Evolutionary conservation across 1,284 basidiomycete species (phyloP).

Genomic region (Microbotryomycetes sp.): DNA sequence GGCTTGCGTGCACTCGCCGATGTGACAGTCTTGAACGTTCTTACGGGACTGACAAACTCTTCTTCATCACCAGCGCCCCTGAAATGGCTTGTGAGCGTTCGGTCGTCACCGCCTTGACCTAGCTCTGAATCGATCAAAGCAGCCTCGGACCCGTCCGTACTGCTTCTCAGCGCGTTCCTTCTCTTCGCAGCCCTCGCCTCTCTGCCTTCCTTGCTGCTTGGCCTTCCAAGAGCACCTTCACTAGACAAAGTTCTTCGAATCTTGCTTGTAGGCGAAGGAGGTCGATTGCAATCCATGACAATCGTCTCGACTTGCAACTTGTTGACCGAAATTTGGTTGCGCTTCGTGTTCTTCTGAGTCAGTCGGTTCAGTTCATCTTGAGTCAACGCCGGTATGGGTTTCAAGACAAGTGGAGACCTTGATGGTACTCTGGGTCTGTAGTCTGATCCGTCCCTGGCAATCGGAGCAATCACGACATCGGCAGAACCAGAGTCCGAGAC

Average conservation of each 20-base stretch:
- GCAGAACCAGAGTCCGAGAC: background rate
- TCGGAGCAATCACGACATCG: background rate
- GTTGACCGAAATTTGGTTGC: constrained; percentile 30
- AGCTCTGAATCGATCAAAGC: constrained; percentile 6
- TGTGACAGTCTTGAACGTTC: background rate
- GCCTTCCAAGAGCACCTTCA: background rate
- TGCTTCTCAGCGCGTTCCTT: constrained; percentile 22
- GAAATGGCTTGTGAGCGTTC: constrained; percentile 15
- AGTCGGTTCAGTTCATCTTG: constrained; percentile 24
- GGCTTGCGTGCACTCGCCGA: constrained; percentile 1
- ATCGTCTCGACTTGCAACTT: constrained; percentile 26
- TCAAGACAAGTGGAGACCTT: background rate
- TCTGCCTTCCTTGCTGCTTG: constrained; percentile 9
- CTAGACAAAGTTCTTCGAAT: constrained; percentile 24
- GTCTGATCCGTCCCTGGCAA: background rate
- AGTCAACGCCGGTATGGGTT: constrained; percentile 21
- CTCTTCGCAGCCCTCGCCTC: constrained; percentile 27
- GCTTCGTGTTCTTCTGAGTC: constrained; percentile 31
- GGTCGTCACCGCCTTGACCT: background rate
- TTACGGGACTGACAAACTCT: constrained; percentile 25
- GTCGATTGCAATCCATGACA: constrained; percentile 28
- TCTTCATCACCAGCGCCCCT: constrained; percentile 33
- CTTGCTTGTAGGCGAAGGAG: constrained; percentile 34
- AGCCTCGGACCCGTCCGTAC: constrained; percentile 19
- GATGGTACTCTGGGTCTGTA: background rate